Evolutionary conservation across 352 stramenopile species (phyloP).

Genomic region (Phytopythium cucurbitacearum): DNA sequence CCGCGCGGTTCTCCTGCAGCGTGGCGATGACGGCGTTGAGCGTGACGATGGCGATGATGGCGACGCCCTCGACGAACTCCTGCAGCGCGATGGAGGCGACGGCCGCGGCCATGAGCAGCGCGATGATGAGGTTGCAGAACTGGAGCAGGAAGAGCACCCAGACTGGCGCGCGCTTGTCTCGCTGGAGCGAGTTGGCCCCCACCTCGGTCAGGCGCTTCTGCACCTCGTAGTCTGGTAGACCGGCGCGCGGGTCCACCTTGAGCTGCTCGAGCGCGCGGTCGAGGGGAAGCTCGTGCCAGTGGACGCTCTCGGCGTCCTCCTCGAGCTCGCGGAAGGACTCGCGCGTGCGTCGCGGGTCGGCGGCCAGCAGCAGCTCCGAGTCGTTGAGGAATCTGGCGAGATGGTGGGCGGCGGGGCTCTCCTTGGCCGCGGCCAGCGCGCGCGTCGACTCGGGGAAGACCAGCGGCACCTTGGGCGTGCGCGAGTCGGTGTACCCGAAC

Average conservation of each 20-base stretch:
- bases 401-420: slow-evolving; percentile 5
- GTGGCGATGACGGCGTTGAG: slow-evolving; percentile 35
- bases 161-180: slow-evolving; percentile 15
- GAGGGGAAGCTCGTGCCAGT: slow-evolving; percentile 26
- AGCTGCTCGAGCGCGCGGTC: slow-evolving; percentile 25
- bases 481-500: slow-evolving; percentile 17
- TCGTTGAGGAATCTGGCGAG: slow-evolving; percentile 29
- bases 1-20: slow-evolving; percentile 27
- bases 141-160: slow-evolving; percentile 32
- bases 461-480: slow-evolving; percentile 14
- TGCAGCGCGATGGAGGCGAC: slow-evolving; percentile 31
- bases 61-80: slow-evolving; percentile 31
- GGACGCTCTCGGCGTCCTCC: slow-evolving; percentile 18
- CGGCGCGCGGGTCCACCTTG: slow-evolving; percentile 13
- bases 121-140: slow-evolving; percentile 37
- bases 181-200: slow-evolving; percentile 21
- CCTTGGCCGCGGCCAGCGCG: not conserved
- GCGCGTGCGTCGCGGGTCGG: slow-evolving; percentile 28
- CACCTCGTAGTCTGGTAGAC: slow-evolving; percentile 12
- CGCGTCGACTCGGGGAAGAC: not conserved
- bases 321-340: slow-evolving; percentile 28
- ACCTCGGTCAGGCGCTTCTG: slow-evolving; percentile 12
- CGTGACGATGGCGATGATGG: slow-evolving; percentile 34
- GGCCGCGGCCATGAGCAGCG: slow-evolving; percentile 27
- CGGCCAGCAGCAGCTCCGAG: slow-evolving; percentile 24